A percentile compares a stretch with the other conserved stretches of the same genome.
phyloP scores from a whole-genome alignment of 495 filamentous ascomycete genomes.

The Aspergillus coremiiformis region DNA sequence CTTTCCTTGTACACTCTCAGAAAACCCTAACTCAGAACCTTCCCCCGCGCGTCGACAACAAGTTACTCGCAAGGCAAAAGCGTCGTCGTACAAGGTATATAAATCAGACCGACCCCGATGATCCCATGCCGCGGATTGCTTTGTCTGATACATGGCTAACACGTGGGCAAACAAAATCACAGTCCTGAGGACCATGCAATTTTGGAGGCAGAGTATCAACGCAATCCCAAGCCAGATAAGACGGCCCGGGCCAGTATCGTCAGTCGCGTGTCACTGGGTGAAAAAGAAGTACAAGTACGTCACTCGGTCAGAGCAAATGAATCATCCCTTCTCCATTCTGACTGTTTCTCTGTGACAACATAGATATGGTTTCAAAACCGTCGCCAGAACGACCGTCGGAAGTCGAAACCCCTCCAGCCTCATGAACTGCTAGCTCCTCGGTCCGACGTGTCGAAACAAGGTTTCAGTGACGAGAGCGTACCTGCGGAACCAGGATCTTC shows the following conservation, averaged over 20 bases:
- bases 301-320: slow-evolving; percentile 19
- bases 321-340: slow-evolving; percentile 9
- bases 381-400: slow-evolving; percentile 85
- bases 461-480: slow-evolving; percentile 39
- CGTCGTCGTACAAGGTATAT: slow-evolving; percentile 58
- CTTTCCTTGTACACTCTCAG: slow-evolving; percentile 64
- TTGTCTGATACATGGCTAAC: background rate
- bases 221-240: slow-evolving; percentile 90
- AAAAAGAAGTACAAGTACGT: slow-evolving; percentile 95
- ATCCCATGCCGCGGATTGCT: background rate
- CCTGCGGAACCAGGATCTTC: slow-evolving; percentile 28
- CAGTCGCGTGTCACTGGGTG: slow-evolving; percentile 76
- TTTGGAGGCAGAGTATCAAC: slow-evolving; percentile 79
- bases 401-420: slow-evolving; percentile 76
- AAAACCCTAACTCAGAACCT: slow-evolving; percentile 55
- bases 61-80: slow-evolving; percentile 59
- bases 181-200: slow-evolving; percentile 85
- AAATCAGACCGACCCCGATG: slow-evolving; percentile 9
- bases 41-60: slow-evolving; percentile 60
- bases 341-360: slow-evolving; percentile 7
- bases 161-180: slow-evolving; percentile 7
- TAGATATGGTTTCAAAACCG: slow-evolving; percentile 99
- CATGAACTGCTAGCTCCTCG: slow-evolving; percentile 65
- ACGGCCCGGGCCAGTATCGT: slow-evolving; percentile 75
- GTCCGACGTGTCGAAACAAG: slow-evolving; percentile 48